phyloP scores from a whole-genome alignment of 2,329 filamentous ascomycete genomes.

The Cercospora beticola region DNA sequence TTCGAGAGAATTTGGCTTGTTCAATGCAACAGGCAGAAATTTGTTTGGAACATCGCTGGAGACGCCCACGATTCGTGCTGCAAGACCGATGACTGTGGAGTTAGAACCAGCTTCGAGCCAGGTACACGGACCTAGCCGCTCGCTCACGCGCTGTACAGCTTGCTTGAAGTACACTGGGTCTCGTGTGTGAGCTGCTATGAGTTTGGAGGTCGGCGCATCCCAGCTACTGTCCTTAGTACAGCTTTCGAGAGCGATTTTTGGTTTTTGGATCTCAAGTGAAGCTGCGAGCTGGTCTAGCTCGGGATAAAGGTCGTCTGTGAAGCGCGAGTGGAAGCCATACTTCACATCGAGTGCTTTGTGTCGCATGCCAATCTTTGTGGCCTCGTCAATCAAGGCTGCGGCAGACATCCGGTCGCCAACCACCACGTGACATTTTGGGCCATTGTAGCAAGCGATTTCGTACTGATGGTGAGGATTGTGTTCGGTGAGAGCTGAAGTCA shows the following conservation, averaged over 20 bases:
- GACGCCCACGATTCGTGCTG: not conserved
- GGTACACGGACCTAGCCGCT: not conserved
- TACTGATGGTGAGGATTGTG: not conserved
- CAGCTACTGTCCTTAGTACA: not conserved
- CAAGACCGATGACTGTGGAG: constrained; percentile 18
- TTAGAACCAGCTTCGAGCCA: constrained; percentile 22
- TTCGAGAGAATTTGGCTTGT: not conserved
- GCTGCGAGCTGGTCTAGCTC: constrained; percentile 5
- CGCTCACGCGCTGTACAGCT: constrained; percentile 9
- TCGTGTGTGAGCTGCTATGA: constrained; percentile 12
- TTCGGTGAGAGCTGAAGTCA: not conserved
- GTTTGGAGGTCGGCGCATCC: not conserved
- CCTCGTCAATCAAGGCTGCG: not conserved
- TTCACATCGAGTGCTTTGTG: constrained; percentile 18
- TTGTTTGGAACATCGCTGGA: not conserved
- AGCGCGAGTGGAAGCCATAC: constrained; percentile 20
- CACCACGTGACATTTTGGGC: constrained; percentile 10
- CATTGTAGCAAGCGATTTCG: constrained; percentile 25
- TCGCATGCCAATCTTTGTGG: not conserved
- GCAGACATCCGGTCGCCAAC: constrained; percentile 1
- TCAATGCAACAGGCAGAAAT: constrained; percentile 6
- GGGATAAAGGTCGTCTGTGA: constrained; percentile 13
- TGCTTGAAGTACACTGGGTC: constrained; percentile 17
- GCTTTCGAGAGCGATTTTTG: constrained; percentile 12
- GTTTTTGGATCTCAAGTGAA: constrained; percentile 3